Evolutionary conservation across 2,329 filamentous ascomycete species (phyloP), one percentile per base, ranked within the genome.

Genomic region (Alternaria sp.): DNA sequence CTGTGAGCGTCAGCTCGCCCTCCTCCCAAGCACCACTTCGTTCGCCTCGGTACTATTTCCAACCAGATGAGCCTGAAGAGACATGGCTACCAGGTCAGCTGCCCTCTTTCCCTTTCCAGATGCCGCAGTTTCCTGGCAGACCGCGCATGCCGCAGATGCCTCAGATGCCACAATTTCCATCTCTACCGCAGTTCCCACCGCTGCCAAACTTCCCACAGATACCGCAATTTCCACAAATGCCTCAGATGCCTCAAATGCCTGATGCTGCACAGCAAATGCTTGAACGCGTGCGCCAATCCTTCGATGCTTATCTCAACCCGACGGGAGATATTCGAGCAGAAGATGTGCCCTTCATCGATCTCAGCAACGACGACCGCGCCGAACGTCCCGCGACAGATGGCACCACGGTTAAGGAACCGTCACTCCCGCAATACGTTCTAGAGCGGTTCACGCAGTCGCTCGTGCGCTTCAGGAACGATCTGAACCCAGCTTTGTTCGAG

Each of bases 401-500:
- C 14, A 77, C 78, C 5, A 73, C 72, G 37, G 77, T 78, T 20
- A 69, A 72, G 55, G 71, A 75, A 37, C 82, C 83, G 20, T 80
- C 79, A 6, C 78, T 79, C 9, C 76, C 83, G 0, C 82, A 83
- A 61, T 82, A 83, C 45, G 82, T 84, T 64, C 71, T 85, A 8
- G 81, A 84, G 53, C 78, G 82, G 0, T 79, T 85, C 23, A 81
- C 79, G 7, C 75, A 82, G 47, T 82, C 81, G 33, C 65, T 85
- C 0, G 79, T 78, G 1, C 83, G 83, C 6, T 82, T 84, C 67
- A 72, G 83, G 14, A 83, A 83, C 57, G 84, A 84, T 49, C 65
- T 84, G 8, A 76, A 75, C 25, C 73, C 75, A 2, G 71, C 72
- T 3, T 69, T 75, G 41, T 71, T 75, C 37, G 78, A 80, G 14